Conservation (phyloP, 768 basidiomycete genomes). For the Boletus bicolor region DNA sequence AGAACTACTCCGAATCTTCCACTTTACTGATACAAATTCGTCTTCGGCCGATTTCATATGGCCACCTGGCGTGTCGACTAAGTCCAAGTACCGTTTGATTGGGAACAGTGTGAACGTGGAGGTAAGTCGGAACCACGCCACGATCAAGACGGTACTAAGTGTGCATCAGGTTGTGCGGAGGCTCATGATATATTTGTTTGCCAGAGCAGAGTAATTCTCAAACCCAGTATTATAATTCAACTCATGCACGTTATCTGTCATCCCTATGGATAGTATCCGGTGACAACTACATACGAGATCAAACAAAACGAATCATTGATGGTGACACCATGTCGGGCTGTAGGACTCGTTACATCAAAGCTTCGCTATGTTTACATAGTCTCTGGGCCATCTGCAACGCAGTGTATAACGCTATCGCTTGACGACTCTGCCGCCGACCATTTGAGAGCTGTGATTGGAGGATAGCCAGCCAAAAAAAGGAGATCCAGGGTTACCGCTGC, state of each 20-base stretch:
- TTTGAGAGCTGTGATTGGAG: too few species aligned
- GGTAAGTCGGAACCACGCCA: conserved; percentile 34
- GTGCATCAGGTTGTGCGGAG: conserved; percentile 41
- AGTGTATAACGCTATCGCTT: too few species aligned
- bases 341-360: too few species aligned
- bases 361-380: too few species aligned
- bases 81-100: conserved; percentile 71
- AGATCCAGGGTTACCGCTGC: too few species aligned
- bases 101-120: conserved; percentile 82
- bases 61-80: conserved; percentile 57
- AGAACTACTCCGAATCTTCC: conserved; percentile 68
- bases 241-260: not conserved
- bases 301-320: too few species aligned
- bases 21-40: conserved; percentile 38
- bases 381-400: too few species aligned
- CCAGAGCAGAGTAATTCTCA: not conserved
- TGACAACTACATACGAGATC: not conserved
- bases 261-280: not conserved
- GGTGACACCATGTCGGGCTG: too few species aligned
- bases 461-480: too few species aligned
- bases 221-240: too few species aligned
- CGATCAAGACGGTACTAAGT: not conserved
- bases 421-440: too few species aligned
- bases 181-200: conserved; percentile 58
- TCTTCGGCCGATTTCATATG: conserved; percentile 45